A percentile compares a stretch with the other conserved stretches of the same genome.
These are phyloP conservation scores for Harrya chromipes DNA, from an alignment of 768 basidiomycete genomes.

Conservation along the genomic window DNA sequence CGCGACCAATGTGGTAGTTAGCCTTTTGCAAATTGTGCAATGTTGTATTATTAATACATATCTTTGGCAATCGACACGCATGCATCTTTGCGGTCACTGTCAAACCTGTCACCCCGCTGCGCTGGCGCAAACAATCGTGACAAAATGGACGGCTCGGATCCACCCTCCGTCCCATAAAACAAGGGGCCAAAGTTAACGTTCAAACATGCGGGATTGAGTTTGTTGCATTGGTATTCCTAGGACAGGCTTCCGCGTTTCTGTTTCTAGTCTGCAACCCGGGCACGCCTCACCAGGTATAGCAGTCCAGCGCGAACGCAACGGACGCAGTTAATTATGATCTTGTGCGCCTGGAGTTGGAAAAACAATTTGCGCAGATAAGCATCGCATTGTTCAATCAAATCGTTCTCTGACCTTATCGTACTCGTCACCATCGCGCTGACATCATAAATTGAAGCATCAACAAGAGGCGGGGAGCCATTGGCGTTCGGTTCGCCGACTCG, in stretches of 20 bases:
- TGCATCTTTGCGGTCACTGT: constrained; percentile 1
- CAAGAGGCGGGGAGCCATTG: too few relatives aligned
- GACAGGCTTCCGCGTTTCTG: background rate
- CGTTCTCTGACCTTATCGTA: too few relatives aligned
- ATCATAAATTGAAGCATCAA: too few relatives aligned
- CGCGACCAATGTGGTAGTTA: constrained; percentile 17
- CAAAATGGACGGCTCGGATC: constrained; percentile 11
- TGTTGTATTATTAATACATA: constrained; percentile 21
- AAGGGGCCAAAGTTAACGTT: constrained; percentile 8
- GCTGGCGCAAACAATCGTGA: background rate
- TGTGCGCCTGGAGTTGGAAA: background rate
- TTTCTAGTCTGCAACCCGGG: constrained; percentile 9
- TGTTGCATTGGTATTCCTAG: background rate
- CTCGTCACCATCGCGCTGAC: too few relatives aligned
- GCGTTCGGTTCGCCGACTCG: too few relatives aligned
- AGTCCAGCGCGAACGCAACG: constrained; percentile 7
- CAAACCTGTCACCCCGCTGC: background rate
- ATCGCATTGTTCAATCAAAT: too few relatives aligned
- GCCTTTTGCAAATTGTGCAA: constrained; percentile 16
- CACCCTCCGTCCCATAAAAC: constrained; percentile 1
- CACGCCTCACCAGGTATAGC: constrained; percentile 9
- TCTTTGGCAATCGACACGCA: constrained; percentile 17
- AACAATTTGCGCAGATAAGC: background rate
- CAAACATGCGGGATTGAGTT: constrained; percentile 8
- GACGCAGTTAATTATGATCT: background rate